Evolutionary conservation across 768 basidiomycete species (phyloP), one percentile per base, ranked within the genome.

Genomic region (Boletus vermiculosoides): DNA sequence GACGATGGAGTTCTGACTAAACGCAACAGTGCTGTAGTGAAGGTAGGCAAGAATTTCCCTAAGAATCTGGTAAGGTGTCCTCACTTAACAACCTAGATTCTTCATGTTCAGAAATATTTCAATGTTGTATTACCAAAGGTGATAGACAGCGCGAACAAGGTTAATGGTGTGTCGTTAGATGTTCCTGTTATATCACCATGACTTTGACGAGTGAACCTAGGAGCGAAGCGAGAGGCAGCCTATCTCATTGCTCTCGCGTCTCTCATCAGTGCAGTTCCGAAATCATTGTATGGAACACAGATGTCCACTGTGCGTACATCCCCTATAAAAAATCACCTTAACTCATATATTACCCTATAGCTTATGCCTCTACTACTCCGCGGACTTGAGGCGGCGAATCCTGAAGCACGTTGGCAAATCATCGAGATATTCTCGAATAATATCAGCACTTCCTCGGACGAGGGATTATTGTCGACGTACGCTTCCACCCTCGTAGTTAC

Each of bases 281-380:
- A 89, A 58, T 77, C 85, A 4, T 74, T 90, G 15, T 94, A 92
- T 64, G 74, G 78, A 7, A 77, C 85, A 23, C 82, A 92, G 61
- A 81, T 98, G 70, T 71, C 86, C 30, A 71, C 73, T 16, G 88
- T 88, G 54, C 45, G 80, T 68, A 22, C 18, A 50, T 25, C 5
- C 8, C 20, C 7, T 42, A 31, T 49, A 9, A 9, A 18, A 28
- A 30, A 8, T n/a, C n/a, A 25, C 25, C 30, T 36, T 18, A 15
- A 28, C 33, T 10, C 22, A 54, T 15, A 5, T 16, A 48, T 50
- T 39, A 41, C 28, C 34, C 18, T n/a, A 12, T 63, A 98, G 95
- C 81, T 98, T 13, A 82, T 98, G 62, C 94, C 97, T 1, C 79
- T 98, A 15, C 78, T 99, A 5, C 75, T 99, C 42, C 89, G 90